Evolutionary conservation across 306 rosid species (phyloP), one percentile per base, ranked within the genome.

Genomic region (Leucaena leucocephala): DNA sequence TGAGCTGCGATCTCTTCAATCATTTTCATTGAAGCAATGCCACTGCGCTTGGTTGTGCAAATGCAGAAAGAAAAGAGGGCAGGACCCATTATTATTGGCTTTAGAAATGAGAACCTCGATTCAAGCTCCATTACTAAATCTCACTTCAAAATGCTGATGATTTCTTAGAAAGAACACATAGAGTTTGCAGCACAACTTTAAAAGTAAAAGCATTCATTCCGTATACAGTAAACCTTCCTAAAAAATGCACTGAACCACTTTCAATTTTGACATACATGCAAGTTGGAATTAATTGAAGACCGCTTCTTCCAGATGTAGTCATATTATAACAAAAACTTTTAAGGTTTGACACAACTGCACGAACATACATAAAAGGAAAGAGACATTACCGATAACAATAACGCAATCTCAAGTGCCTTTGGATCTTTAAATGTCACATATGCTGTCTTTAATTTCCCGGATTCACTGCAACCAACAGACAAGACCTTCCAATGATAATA

Each of bases 401-500:
- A 67, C 4, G 94, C 94, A 22, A 90, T 90, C 85, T 90, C 94
- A 76, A 90, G 92, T 19, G 94, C 94, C 85, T 88, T 85, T 7
- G 94, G 83, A 61, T 88, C 92, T 81, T 80, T 88, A 78, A 90
- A 90, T 75, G 90, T 90, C 39, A 90, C 94, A 74, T 83, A 90
- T 62, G 94, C 94, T 58, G 88, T 88, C 83, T 85, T 88, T 65
- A 84, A 71, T 69, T 86, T 72, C 73, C 85, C 88, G 35, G 77
- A 55, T 74, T 90, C 94, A 68, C 94, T 90, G 85, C 86, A 86
- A 54, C 64, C 54, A 76, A 75, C 61, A 80, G 36, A 63, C 69
- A 45, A 66, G 36, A 74, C 35, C 38, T 71, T 44, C 21, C 48
- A 69, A 14, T 43, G 48, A 12, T 35, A 46, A 73, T 59, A 13